Evolutionary conservation across 768 basidiomycete species (phyloP), one percentile per base, ranked within the genome.

Genomic region (Trametes villosa): DNA sequence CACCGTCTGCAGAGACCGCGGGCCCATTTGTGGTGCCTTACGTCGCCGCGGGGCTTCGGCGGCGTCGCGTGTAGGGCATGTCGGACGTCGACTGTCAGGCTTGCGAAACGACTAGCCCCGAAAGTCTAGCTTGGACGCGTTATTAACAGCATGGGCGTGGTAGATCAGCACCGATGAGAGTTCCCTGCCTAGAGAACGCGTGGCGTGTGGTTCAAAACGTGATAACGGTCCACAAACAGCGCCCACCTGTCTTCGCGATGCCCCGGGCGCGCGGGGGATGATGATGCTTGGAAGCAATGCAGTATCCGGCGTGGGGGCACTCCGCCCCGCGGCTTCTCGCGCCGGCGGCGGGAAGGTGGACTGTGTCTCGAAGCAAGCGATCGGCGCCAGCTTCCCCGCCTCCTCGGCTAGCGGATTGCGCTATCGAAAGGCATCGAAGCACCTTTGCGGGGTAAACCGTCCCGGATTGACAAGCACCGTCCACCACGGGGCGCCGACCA

Each of bases 211-310:
- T 24, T 26, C 8, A 20, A 33, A n/a, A 15, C 26, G 20, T 42
- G 56, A 49, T 57, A 50, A 20, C 17, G 36, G 38, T 22, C 47
- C 56, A 49, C 36, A 49, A 40, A 29, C 46, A 49, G 55, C 55
- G 55, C 55, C 46, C 12, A 30, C 11, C 30, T 29, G 47, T 42
- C 47, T 38, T 24, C 47, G 27, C 29, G 15, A 33, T 6, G 29
- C 40, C 20, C 17, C 6, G 18, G 24, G 36, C 36, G 56, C 27
- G 33, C 18, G 29, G 18, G 24, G 15, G 33, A 8, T 40, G 29
- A 17, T 38, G 44, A 42, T 57, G 48, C 18, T 15, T 41, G 47
- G 45, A 49, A 49, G 40, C 47, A 9, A 12, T n/a, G 12, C 38
- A 41, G 24, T 49, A 29, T 7, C 29, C 56, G 56, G 38, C 5